phyloP scores from a whole-genome alignment of 345 rosid species.

The Noccaea caerulescens region DNA sequence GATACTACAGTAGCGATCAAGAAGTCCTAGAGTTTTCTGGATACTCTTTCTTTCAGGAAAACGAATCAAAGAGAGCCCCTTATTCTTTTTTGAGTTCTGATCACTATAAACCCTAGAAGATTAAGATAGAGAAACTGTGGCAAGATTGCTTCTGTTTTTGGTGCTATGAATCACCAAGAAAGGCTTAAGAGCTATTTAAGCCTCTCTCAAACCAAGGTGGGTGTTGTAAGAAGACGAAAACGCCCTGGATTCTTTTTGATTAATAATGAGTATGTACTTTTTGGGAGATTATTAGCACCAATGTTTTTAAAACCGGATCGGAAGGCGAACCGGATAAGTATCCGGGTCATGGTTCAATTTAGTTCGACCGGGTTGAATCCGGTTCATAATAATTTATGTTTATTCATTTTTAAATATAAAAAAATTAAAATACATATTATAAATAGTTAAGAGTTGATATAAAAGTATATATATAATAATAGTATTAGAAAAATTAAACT shows the following conservation, averaged over 20 bases:
- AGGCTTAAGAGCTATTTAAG: constrained; percentile 12
- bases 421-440: too few relatives aligned
- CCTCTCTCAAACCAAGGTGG: neutral
- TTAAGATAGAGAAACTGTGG: constrained; percentile 8
- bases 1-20: neutral
- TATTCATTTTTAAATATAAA: too few relatives aligned
- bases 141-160: neutral
- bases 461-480: too few relatives aligned
- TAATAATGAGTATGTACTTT: constrained; percentile 24
- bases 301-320: too few relatives aligned
- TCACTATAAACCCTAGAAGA: constrained; percentile 2
- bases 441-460: too few relatives aligned
- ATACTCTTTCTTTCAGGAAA: neutral
- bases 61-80: neutral
- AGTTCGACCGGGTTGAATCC: too few relatives aligned
- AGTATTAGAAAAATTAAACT: too few relatives aligned
- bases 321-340: too few relatives aligned
- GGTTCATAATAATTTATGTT: too few relatives aligned
- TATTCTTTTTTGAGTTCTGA: neutral
- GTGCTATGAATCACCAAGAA: constrained; percentile 20
- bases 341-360: too few relatives aligned
- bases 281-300: neutral
- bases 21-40: neutral
- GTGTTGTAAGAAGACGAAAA: constrained; percentile 6
- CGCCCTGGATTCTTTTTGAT: constrained; percentile 3